A percentile compares a stretch with the other conserved stretches of the same genome.
phyloP scores from a whole-genome alignment of 371 early-diverging fungal genomes.

The Rhizopus sp. region DNA sequence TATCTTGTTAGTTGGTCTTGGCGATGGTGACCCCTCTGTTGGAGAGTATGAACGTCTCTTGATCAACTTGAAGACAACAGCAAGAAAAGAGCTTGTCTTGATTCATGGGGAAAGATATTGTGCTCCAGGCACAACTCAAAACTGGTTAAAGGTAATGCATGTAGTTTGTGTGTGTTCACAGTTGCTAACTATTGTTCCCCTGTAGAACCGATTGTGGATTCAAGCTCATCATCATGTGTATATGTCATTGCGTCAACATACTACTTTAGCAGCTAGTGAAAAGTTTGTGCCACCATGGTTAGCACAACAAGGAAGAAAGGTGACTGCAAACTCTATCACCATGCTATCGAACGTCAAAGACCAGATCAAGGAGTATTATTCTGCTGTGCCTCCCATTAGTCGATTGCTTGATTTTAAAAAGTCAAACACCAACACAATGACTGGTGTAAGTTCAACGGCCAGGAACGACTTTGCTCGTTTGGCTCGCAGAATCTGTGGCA shows the following conservation, averaged over 20 bases:
- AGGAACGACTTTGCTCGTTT: conserved; percentile 83
- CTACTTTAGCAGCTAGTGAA: conserved; percentile 23
- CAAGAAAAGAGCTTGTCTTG: conserved; percentile 93
- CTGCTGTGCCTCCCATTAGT: conserved; percentile 36
- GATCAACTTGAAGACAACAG: conserved; percentile 93
- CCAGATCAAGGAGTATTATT: conserved; percentile 71
- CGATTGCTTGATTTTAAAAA: conserved; percentile 40
- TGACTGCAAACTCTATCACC: conserved; percentile 53
- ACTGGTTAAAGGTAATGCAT: conserved; percentile 78
- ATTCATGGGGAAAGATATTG: conserved; percentile 82
- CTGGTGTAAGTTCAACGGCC: conserved; percentile 28
- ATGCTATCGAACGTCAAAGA: conserved; percentile 67
- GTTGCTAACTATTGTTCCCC: background rate
- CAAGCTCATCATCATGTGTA: conserved; percentile 96
- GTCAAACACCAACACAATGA: conserved; percentile 20
- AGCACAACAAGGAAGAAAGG: conserved; percentile 54
- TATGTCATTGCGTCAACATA: conserved; percentile 70
- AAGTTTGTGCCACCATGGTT: conserved; percentile 56
- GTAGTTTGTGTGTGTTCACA: background rate
- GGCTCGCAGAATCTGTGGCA: conserved; percentile 91
- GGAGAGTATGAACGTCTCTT: conserved; percentile 93
- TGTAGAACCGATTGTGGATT: conserved; percentile 84
- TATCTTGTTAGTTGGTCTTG: conserved; percentile 89
- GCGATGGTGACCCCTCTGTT: conserved; percentile 84
- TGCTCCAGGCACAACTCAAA: conserved; percentile 80